These are phyloP conservation scores for Akanthomyces uredinophilus DNA, from an alignment of 2,329 filamentous ascomycete genomes.

Conservation along the genomic window DNA sequence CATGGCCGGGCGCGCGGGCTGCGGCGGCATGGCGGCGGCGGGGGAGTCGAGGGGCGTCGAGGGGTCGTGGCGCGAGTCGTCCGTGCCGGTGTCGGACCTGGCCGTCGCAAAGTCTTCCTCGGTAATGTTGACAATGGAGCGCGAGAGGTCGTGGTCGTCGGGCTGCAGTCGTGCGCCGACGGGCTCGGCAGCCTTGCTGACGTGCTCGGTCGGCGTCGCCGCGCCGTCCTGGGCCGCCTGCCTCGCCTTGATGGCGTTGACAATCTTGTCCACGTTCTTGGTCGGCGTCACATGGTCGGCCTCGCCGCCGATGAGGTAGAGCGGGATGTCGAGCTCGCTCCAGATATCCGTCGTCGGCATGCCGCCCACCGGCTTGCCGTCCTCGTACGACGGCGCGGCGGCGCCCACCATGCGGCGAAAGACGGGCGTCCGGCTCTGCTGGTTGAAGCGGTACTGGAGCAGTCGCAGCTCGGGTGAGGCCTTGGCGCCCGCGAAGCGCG, in stretches of 20 bases:
- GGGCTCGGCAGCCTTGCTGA: slow-evolving; percentile 14
- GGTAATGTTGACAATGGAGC: slow-evolving; percentile 40
- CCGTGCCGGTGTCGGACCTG: slow-evolving; percentile 22
- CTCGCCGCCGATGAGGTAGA: slow-evolving; percentile 75
- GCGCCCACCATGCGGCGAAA: slow-evolving; percentile 80
- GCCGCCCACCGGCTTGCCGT: slow-evolving; percentile 52
- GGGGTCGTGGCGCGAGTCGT: slow-evolving; percentile 39
- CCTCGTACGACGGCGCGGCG: slow-evolving; percentile 55
- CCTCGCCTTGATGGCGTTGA: slow-evolving; percentile 30
- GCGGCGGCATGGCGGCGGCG: slow-evolving; percentile 38
- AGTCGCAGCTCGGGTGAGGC: slow-evolving; percentile 61
- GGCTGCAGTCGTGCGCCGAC: slow-evolving; percentile 7
- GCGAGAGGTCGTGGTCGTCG: slow-evolving; percentile 30
- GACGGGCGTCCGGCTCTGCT: slow-evolving; percentile 74
- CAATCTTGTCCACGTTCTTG: slow-evolving; percentile 64
- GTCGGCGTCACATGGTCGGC: slow-evolving; percentile 72
- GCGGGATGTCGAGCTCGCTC: slow-evolving; percentile 65
- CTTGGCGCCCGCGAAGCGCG: slow-evolving; percentile 65
- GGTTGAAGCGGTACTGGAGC: slow-evolving; percentile 71
- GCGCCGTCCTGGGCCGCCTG: slow-evolving; percentile 10
- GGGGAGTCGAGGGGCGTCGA: slow-evolving; percentile 40
- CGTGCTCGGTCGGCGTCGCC: background rate
- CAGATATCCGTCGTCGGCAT: slow-evolving; percentile 67
- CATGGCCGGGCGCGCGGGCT: slow-evolving; percentile 43
- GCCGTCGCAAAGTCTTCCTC: slow-evolving; percentile 32